Evolutionary conservation across 768 basidiomycete genomes (phyloP).

Genomic region (Panaeolus cyanescens): DNA sequence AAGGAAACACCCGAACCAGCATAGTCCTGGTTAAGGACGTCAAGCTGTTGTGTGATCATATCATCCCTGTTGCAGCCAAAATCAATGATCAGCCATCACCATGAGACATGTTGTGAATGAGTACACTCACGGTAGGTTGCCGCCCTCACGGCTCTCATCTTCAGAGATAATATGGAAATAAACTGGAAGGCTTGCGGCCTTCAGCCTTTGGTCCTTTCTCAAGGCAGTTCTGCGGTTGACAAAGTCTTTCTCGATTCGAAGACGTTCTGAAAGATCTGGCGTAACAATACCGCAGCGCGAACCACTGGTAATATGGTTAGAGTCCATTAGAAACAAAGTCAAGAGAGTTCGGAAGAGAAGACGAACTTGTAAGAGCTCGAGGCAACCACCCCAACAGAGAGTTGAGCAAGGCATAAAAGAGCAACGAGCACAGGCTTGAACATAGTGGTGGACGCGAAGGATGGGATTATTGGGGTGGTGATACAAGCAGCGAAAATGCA

Average conservation of each 20-base stretch:
- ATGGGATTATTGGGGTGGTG: no score
- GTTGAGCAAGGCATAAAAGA: no score
- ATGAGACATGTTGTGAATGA: no score
- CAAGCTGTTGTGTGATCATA: not conserved
- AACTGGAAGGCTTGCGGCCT: not conserved
- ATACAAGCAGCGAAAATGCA: no score
- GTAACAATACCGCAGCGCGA: not conserved
- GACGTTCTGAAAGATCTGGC: not conserved
- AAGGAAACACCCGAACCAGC: not conserved
- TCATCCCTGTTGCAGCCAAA: not conserved
- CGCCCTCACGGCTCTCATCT: not conserved
- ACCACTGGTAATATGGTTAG: not conserved
- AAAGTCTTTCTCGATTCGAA: not conserved
- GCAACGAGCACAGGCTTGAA: no score
- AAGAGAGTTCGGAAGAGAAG: no score
- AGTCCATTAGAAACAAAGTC: no score
- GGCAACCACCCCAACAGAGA: not conserved
- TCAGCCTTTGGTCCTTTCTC: not conserved
- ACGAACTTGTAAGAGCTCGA: no score
- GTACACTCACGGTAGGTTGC: not conserved
- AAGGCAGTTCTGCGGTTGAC: not conserved
- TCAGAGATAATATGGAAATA: not conserved
- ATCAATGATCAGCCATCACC: no score
- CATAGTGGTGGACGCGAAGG: no score
- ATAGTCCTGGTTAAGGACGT: not conserved